These are phyloP conservation scores for Auricularia heimuer DNA, from an alignment of 768 basidiomycete genomes.

Conservation along the genomic window DNA sequence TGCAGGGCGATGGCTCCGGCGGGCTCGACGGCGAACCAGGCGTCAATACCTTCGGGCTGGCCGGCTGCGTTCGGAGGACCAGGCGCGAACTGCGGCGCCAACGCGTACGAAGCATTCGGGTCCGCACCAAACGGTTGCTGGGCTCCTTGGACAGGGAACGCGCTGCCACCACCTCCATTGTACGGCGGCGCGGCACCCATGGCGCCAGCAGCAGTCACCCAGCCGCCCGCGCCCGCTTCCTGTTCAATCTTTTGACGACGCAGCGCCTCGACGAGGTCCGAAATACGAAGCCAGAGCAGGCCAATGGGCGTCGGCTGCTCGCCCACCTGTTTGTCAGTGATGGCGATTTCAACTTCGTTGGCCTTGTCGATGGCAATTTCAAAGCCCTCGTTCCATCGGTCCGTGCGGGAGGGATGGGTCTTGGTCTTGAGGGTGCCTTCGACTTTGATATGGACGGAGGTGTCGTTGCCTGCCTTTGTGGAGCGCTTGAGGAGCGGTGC, in stretches of 20 bases:
- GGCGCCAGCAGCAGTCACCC: constrained; percentile 86
- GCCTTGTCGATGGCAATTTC: constrained; percentile 96
- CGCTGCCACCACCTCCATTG: constrained; percentile 34
- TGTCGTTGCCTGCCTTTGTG: constrained; percentile 72
- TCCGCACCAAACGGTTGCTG: constrained; percentile 41
- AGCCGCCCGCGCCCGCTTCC: constrained; percentile 74
- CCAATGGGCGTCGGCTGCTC: constrained; percentile 88
- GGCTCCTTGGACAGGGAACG: constrained; percentile 28
- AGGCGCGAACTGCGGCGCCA: constrained; percentile 18
- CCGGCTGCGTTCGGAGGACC: constrained; percentile 3
- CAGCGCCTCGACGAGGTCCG: constrained; percentile 87
- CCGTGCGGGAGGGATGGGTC: constrained; percentile 87
- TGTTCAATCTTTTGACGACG: constrained; percentile 83
- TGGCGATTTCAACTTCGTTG: constrained; percentile 93
- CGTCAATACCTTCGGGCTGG: constrained; percentile 73
- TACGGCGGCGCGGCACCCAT: constrained; percentile 36
- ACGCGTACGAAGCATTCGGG: constrained; percentile 31
- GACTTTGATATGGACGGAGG: constrained; percentile 87
- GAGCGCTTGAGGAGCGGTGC: constrained; percentile 68
- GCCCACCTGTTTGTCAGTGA: constrained; percentile 84
- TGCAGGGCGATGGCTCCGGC: constrained; percentile 85
- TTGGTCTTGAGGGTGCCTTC: constrained; percentile 90
- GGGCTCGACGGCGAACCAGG: constrained; percentile 96
- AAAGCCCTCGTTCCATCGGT: constrained; percentile 97
- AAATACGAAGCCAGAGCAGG: constrained; percentile 88